Evolutionary conservation across 1,139 yeast species (phyloP), one percentile per base, ranked within the genome.

Genomic region (Arxiozyma bovina): DNA sequence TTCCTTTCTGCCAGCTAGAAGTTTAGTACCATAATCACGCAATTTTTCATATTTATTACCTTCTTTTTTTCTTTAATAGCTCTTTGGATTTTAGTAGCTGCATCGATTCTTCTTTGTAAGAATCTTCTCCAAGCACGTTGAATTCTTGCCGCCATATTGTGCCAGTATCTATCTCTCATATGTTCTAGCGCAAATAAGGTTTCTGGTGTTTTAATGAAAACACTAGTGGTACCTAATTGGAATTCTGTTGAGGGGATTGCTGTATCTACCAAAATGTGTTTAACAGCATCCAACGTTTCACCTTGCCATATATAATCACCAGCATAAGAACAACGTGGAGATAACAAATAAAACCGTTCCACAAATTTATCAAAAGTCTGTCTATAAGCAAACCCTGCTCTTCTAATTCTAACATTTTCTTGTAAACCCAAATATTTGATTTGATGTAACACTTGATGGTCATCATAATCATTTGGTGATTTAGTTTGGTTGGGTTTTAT

Each of bases 341-440:
- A 90, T 53, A 94, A 76, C 54, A 94, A 73, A 70, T 89, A 93
- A 70, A 94, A 94, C 65, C 99, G 78, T 72, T 94, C 97, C n/a
- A 90, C 97, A 69, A 94, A 94, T 70, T 91, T 90, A 56, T 93
- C 98, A 73, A 91, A 94, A 0, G 97, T 88, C 60, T 96, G 96
- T 73, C 99, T 85, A 67, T 91, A 93, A 1, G 99, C 99, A 72
- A 94, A 94, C 52, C 99, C 99, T 0, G 99, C 99, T 75, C 99
- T 86, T 75, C 99, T 83, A 62, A 94, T 94, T 61, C 99, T 82
- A 49, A 94, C 98, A 70, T 94, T 94, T 71, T 94, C 99, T 67
- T 93, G 94, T 70, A 94, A 77, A 68, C 99, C 99, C 63, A 94
- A 79, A 69, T 94, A 94, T 68, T 94, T 94, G 60, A 94, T 85